phyloP scores from a whole-genome alignment of 2,329 filamentous ascomycete genomes.

The Amauroascus verrucosus region DNA sequence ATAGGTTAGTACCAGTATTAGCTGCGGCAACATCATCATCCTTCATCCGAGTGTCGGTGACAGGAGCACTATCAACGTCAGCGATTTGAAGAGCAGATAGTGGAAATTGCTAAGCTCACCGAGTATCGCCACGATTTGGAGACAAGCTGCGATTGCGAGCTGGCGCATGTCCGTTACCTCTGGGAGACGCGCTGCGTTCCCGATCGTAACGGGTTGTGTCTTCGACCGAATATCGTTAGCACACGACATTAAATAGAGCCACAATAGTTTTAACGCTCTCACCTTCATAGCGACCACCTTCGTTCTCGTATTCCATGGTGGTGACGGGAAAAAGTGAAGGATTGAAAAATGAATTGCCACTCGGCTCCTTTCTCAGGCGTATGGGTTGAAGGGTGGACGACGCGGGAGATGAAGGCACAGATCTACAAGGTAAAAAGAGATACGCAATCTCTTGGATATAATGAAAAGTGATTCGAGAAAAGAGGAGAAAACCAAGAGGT shows the following conservation, averaged over 20 bases:
- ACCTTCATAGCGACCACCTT: conserved; percentile 58
- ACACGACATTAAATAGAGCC: conserved; percentile 4
- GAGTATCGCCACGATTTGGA: conserved; percentile 46
- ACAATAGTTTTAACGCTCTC: conserved; percentile 25
- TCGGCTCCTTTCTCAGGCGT: neutral
- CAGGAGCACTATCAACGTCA: conserved; percentile 5
- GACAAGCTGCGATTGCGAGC: conserved; percentile 55
- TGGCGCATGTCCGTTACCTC: conserved; percentile 42
- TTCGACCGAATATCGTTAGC: conserved; percentile 30
- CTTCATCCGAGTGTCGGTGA: conserved; percentile 31
- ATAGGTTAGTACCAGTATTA: conserved; percentile 95
- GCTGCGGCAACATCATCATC: conserved; percentile 63
- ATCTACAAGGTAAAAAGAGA: neutral
- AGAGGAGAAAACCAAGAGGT: conserved; percentile 12
- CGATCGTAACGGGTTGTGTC: conserved; percentile 53
- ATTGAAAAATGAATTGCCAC: conserved; percentile 4
- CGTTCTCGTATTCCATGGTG: conserved; percentile 55
- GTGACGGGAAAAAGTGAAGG: conserved; percentile 19
- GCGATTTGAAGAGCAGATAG: neutral
- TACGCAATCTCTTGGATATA: neutral
- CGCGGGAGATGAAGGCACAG: neutral
- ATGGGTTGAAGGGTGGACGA: neutral
- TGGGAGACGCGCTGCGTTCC: conserved; percentile 57
- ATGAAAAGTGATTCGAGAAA: neutral
- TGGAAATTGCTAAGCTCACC: conserved; percentile 31